Conservation (phyloP, 768 basidiomycete species). For the Cantharellus anzutake region DNA sequence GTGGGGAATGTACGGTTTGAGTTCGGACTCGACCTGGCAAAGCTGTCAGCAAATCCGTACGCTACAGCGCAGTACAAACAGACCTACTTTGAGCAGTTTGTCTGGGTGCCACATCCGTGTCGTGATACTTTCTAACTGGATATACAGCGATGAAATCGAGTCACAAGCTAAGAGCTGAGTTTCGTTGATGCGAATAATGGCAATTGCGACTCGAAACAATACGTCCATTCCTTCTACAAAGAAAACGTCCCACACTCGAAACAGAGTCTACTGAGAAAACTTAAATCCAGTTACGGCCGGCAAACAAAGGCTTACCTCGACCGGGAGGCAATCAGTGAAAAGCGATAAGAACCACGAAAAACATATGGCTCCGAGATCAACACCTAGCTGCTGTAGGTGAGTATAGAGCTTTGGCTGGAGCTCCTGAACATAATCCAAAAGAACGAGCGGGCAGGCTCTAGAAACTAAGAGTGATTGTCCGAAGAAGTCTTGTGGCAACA, state of each 20-base stretch:
- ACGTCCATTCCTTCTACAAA: slow-evolving; percentile 85
- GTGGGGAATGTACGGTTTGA: slow-evolving; percentile 33
- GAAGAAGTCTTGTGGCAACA: slow-evolving; percentile 86
- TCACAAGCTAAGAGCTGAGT: slow-evolving; percentile 66
- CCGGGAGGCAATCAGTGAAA: slow-evolving; percentile 89
- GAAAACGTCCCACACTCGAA: slow-evolving; percentile 92
- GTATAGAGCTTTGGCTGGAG: slow-evolving; percentile 49
- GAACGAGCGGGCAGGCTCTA: slow-evolving; percentile 79
- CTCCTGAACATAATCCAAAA: slow-evolving; percentile 74
- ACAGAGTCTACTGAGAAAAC: slow-evolving; percentile 44
- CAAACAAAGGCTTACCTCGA: slow-evolving; percentile 41
- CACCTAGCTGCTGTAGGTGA: slow-evolving; percentile 61
- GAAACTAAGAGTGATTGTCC: slow-evolving; percentile 83
- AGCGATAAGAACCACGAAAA: slow-evolving; percentile 98
- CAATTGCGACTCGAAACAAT: slow-evolving; percentile 76
- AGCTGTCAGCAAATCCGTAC: not conserved
- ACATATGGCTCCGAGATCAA: slow-evolving; percentile 85
- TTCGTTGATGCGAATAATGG: slow-evolving; percentile 70
- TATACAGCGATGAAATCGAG: slow-evolving; percentile 77
- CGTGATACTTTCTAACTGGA: slow-evolving; percentile 73
- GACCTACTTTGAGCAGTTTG: slow-evolving; percentile 63
- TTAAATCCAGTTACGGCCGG: not conserved
- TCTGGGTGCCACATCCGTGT: slow-evolving; percentile 90
- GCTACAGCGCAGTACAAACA: not conserved
- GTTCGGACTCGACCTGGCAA: slow-evolving; percentile 34